phyloP scores from a whole-genome alignment of 805 yeast genomes.

The Sugiyamaella mastotermitis region DNA sequence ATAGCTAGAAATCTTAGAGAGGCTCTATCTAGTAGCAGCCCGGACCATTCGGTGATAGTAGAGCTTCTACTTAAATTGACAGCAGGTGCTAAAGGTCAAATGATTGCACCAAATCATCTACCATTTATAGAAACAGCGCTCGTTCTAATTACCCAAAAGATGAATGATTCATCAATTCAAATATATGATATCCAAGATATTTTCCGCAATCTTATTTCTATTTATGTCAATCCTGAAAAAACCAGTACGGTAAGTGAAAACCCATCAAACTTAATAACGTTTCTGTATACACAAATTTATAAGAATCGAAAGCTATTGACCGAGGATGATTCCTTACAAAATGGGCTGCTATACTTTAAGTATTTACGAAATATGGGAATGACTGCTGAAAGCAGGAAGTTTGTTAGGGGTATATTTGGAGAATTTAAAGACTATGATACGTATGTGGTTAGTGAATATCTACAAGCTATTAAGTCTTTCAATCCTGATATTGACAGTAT shows the following conservation, averaged over 20 bases:
- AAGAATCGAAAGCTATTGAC: too few species aligned
- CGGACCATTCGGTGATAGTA: too few species aligned
- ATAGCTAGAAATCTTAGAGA: too few species aligned
- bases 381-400: conserved; percentile 17
- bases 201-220: not conserved
- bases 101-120: too few species aligned
- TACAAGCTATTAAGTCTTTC: conserved; percentile 2
- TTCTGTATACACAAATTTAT: too few species aligned
- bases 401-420: conserved; percentile 17
- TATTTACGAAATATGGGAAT: conserved; percentile 17
- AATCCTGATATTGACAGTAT: conserved; percentile 11
- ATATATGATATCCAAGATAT: not conserved
- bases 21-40: too few species aligned
- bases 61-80: too few species aligned
- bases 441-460: not conserved
- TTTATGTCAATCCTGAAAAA: not conserved
- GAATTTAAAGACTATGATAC: conserved; percentile 9
- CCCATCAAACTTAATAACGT: not conserved
- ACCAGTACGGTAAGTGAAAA: not conserved
- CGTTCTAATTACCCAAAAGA: not conserved
- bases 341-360: conserved; percentile 21
- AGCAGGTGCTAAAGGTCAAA: too few species aligned
- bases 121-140: too few species aligned
- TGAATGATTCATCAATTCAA: not conserved
- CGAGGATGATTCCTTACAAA: conserved; percentile 13